Base-by-base conservation (phyloP, 2,329 filamentous ascomycete species). In the Cordyceps militaris region DNA sequence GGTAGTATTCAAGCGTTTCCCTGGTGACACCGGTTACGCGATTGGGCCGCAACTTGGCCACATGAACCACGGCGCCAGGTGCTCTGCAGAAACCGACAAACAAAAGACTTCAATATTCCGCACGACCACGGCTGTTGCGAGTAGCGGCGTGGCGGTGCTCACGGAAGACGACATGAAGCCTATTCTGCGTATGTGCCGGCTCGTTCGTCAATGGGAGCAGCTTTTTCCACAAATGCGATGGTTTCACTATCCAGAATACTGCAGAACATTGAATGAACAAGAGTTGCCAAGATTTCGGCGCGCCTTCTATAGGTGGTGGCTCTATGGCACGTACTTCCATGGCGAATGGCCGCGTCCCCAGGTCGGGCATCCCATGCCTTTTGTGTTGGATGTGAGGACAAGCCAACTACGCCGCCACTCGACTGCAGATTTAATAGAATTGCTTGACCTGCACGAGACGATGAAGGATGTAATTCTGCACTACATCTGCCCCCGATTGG, bases 231-330 rank as follows among this genome's bases (percentile, higher is more conserved):
- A 73, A 56, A 70, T 79, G 63, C 70, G 73, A 56, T 79, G 76
- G 76, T 76, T 79, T 61, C 70, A 76, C 2, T 65, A 72, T 10
- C 73, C 74, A 0, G 74, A 76, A 57, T 67, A 76, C 49, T 74
- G 76, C 42, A 75, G 80, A 16, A 71, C 70, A 38, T 70, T 83
- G 6, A 66, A 67, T 8, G 54, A 65, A 0, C 66, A 71, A 26
- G 80, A 83, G 63, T 70, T 70, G 28, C 61, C 66, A n/a, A 74
- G 79, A 49, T 71, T 82, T 52, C 75, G 80, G 5, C 72, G 73
- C 60, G 79, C 77, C 0, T 66, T 83, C 30, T 80, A 79, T 52
- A 68, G 72, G 32, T 83, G 79, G 79, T 81, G 79, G 79, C 70
- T 80, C 4, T 83, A 79, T 61, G 72, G 77, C 7, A 73, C 74